Base-by-base conservation (phyloP, 352 stramenopile genomes). In the Pythium biforme region DNA sequence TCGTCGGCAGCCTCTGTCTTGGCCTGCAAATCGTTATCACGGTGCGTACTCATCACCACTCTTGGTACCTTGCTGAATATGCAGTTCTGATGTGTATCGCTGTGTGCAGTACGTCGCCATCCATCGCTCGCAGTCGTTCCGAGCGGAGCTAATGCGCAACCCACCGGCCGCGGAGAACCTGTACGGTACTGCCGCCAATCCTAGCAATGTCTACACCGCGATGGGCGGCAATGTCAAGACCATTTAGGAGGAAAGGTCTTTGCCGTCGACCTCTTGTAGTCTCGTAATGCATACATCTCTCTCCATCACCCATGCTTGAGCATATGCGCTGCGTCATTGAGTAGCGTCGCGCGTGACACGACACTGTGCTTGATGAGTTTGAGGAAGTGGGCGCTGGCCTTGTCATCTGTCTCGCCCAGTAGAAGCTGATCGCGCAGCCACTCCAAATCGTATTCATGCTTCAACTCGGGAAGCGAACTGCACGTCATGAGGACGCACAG, bases 121-220 rank as follows among this genome's bases (percentile, higher is more conserved):
- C 33, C 79, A 92, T 55, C 72, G 82, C 40, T 90, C 84, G 45
- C 70, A 92, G 55, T 79, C 84, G 10, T 94, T 91, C 62, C 79
- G 84, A 27, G 84, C 84, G 3, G 84, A 94, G 69, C 77, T 94
- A 20, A 92, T 90, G 82, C 81, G 84, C 64, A 94, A 91, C 70
- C 84, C 84, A 0, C 84, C 82, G 8, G 81, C 79, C 4, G 75
- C 81, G 2, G 84, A 92, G 69, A 92, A 92, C 59, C 75, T 92
- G 31, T 92, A 92, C 58, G 76, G 75, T 43, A n/a, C 49, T 4
- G 49, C 57, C 14, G 64, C 48, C 17, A 77, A 69, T 29, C 63
- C 75, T n/a, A 72, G 76, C 39, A 74, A 77, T 17, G 75, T 88
- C 11, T 92, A 92, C 73, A 89, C 79, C 15, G 72, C 83, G 22